Evolutionary conservation across 176 grass and related monocot species (phyloP).

Genomic region (Carex kokanica): DNA sequence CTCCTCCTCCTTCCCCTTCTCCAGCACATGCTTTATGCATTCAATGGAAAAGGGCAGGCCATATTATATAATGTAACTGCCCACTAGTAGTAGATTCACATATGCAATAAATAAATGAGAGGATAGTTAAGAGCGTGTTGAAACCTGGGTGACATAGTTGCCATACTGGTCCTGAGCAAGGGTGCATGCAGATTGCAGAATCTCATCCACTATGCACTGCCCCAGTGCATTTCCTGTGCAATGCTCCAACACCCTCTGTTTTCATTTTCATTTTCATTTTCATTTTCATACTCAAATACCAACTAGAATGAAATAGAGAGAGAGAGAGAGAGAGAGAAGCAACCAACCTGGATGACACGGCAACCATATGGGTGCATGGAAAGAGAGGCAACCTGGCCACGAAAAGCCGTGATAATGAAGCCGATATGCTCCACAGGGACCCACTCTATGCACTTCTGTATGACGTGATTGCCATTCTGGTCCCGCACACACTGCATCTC

Average conservation of each 20-base stretch:
- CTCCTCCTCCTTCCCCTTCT: slow-evolving; percentile 64
- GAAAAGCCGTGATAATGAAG: slow-evolving; percentile 81
- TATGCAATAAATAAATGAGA: neutral
- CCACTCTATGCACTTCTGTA: slow-evolving; percentile 99
- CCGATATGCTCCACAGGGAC: slow-evolving; percentile 77
- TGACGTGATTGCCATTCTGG: slow-evolving; percentile 98
- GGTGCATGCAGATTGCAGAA: slow-evolving; percentile 76
- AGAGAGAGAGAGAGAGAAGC: neutral
- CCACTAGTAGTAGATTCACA: neutral
- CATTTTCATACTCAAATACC: neutral
- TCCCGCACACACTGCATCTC: slow-evolving; percentile 92
- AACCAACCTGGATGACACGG: slow-evolving; percentile 93
- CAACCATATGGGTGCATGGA: slow-evolving; percentile 98
- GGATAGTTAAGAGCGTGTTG: neutral
- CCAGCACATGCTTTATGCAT: slow-evolving; percentile 67
- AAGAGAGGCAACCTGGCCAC: slow-evolving; percentile 73
- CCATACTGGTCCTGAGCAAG: slow-evolving; percentile 98
- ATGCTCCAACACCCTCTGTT: slow-evolving; percentile 93
- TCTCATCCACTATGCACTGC: slow-evolving; percentile 96
- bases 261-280: neutral
- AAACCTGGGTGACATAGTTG: slow-evolving; percentile 99
- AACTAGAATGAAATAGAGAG: slow-evolving; percentile 18
- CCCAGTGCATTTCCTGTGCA: slow-evolving; percentile 67
- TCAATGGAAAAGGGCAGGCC: neutral
- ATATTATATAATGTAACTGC: neutral